Percentiles rank a stretch among this genome's conserved stretches.
phyloP scores from a whole-genome alignment of 768 basidiomycete genomes.

The Tremella mesenterica region DNA sequence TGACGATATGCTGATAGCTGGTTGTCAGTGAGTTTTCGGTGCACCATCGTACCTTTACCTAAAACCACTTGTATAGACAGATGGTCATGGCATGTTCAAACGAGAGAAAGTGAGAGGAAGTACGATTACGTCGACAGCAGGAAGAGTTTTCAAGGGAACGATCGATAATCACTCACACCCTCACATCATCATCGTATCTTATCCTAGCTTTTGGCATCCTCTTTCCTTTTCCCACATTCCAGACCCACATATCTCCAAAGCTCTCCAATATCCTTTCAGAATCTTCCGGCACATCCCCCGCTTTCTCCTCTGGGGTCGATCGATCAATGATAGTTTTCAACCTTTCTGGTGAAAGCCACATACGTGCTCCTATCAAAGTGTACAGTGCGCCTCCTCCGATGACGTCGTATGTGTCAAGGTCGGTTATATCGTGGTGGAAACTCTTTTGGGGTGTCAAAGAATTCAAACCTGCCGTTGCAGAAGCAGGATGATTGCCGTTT shows the following conservation, averaged over 20 bases:
- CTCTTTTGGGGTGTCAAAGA: conserved; percentile 11
- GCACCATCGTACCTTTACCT: background rate
- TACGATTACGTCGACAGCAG: too few species aligned
- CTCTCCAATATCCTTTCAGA: conserved; percentile 11
- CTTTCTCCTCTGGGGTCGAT: background rate
- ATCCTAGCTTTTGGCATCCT: conserved; percentile 29
- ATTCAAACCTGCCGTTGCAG: background rate
- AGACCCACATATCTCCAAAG: conserved; percentile 32
- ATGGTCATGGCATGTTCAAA: background rate
- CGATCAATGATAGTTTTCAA: conserved; percentile 23
- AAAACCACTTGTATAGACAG: background rate
- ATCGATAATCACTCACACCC: conserved; percentile 21
- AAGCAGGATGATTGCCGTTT: background rate
- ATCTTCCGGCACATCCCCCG: conserved; percentile 16
- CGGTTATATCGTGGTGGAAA: conserved; percentile 2
- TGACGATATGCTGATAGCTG: conserved; percentile 26
- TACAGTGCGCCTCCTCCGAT: conserved; percentile 35
- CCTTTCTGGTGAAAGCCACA: conserved; percentile 21
- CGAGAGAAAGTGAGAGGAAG: too few species aligned
- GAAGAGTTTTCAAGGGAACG: too few species aligned
- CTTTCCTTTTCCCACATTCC: conserved; percentile 15
- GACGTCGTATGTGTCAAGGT: conserved; percentile 10
- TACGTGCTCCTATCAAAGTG: conserved; percentile 30
- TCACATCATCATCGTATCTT: conserved; percentile 28
- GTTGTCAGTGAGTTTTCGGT: background rate